Evolutionary conservation across 1,139 yeast species (phyloP), one percentile per base, ranked within the genome.

Genomic region (Tardiomyces depauwii): DNA sequence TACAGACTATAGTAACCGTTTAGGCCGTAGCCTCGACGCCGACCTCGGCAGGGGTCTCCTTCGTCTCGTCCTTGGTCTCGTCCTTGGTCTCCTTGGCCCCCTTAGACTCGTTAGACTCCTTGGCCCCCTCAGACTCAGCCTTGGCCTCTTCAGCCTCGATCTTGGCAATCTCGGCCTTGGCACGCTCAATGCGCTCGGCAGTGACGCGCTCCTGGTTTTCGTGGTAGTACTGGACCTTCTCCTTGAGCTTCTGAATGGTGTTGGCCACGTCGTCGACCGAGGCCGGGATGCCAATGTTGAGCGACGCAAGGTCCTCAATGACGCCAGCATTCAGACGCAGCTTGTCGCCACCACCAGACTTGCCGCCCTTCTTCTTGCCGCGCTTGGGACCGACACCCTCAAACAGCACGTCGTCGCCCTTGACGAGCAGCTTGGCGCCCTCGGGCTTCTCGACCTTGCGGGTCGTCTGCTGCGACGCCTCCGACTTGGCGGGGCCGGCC

Each of bases 181-280:
- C 95, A 54, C 74, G 75, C 50, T 76, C 85, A 55, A 83, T 72
- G 65, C 84, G 82, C 64, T 76, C 77, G 64, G 79, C 76, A 51
- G 96, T 87, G 62, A 82, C 88, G 52, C 80, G 85, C 51, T 80
- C 89, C 71, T 88, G 95, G 67, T 81, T 80, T 45, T 75, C 75
- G 65, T 76, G 72, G 68, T 77, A 84, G 55, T 80, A 80, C 46
- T 70, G 72, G 63, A 86, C 77, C 66, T 93, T 88, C 59, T 74
- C 77, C 72, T 81, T 80, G 67, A 91, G 77, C 57, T 78, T 72
- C 50, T 73, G 78, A 57, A 85, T 66, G 53, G 94, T 78, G 45
- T 68, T 67, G 43, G 82, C 73, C 53, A 84, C 80, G 47, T 85
- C 94, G 25, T 82, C 93, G 56, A 77, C 71, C 59, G 81, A 76